These are phyloP conservation scores for Lepiota brunneoincarnata DNA, from an alignment of 768 basidiomycete genomes.

Conservation along the genomic window DNA sequence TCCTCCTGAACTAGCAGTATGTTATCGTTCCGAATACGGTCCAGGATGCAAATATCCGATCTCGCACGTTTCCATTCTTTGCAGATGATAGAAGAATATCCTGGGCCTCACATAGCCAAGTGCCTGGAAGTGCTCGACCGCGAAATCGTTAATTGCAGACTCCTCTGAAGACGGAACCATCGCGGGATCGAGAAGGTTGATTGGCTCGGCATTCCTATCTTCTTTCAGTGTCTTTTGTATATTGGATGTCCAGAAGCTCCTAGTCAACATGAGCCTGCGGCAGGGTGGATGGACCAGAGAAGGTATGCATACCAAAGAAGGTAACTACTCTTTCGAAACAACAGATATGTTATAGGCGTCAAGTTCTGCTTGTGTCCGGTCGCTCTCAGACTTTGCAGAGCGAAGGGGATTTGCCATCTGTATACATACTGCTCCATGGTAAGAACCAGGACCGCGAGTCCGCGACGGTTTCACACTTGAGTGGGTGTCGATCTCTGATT, in stretches of 20 bases:
- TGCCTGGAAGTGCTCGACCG: constrained; percentile 8
- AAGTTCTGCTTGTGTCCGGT: constrained; percentile 9
- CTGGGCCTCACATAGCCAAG: constrained; percentile 7
- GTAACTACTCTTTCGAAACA: not conserved
- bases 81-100: not conserved
- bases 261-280: constrained; percentile 17
- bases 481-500: no score
- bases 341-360: constrained; percentile 8
- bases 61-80: not conserved
- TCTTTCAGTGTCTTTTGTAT: constrained; percentile 8
- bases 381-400: constrained; percentile 6
- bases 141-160: constrained; percentile 10
- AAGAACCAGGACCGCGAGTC: no score
- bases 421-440: no score
- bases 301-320: constrained; percentile 9
- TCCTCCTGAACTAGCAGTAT: constrained; percentile 27
- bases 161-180: not conserved
- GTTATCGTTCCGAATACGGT: constrained; percentile 11
- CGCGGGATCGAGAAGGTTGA: constrained; percentile 7
- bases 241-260: constrained; percentile 8
- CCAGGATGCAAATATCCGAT: constrained; percentile 23
- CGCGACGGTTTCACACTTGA: no score
- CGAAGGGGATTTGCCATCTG: no score
- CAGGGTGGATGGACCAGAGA: no score
- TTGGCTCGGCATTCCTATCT: constrained; percentile 9